Evolutionary conservation across 2,329 filamentous ascomycete genomes (phyloP).

Genomic region (Zymoseptoria brevis): DNA sequence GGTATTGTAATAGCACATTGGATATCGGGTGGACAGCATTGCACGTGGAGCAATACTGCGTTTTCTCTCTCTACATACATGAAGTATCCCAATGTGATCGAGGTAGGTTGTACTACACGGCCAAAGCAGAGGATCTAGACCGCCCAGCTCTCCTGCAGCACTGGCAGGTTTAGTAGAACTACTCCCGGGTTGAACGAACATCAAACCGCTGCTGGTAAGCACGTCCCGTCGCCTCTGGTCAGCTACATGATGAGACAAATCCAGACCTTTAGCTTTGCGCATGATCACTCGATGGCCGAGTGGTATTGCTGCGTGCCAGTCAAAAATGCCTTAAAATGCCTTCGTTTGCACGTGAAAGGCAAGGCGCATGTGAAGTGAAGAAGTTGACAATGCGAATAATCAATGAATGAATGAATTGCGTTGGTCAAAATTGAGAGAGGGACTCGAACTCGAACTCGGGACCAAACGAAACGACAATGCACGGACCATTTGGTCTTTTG

Average conservation of each 20-base stretch:
- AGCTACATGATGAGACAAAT: too few species aligned
- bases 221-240: too few species aligned
- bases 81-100: background rate
- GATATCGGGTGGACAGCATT: background rate
- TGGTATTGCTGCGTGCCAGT: too few species aligned
- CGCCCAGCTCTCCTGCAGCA: background rate
- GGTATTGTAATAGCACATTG: background rate
- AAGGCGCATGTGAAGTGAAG: background rate
- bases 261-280: too few species aligned
- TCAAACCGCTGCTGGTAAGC: too few species aligned
- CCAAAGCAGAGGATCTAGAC: background rate
- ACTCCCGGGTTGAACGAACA: too few species aligned
- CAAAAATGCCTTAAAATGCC: too few species aligned
- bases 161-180: too few species aligned
- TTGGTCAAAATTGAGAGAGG: background rate
- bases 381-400: background rate
- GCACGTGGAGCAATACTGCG: background rate
- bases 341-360: too few species aligned
- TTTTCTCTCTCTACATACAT: background rate
- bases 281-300: too few species aligned
- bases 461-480: background rate
- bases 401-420: background rate
- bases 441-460: background rate
- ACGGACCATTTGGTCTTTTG: background rate
- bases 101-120: background rate